Base-by-base conservation (phyloP, 2,329 filamentous ascomycete species). In the Beauveria asiatica region DNA sequence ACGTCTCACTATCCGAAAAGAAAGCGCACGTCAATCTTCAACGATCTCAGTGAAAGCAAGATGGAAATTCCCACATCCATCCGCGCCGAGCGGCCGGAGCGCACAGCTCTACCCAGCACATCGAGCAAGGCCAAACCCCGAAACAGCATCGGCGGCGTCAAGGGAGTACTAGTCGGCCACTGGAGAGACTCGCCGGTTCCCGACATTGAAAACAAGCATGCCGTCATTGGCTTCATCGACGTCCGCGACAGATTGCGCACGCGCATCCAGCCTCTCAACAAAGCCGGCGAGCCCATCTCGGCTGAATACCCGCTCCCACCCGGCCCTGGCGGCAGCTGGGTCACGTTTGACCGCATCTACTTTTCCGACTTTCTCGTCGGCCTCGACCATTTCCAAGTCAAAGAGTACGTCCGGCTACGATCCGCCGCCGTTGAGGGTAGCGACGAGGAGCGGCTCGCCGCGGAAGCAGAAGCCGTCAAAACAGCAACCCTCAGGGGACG, bases 151-250 rank as follows among this genome's bases (percentile, higher is more conserved):
- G 66, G 67, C 17, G 70, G 68, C 13, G 70, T 74, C 23, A 82
- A 81, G 63, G 76, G 77, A 4, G 75, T 83, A 5, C 68, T 79
- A 5, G 73, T 87, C 8, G 84, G 84, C 1, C 80, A 82, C 57
- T 87, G 84, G 84, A 76, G 83, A 55, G 81, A 85, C 53, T 86
- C 83, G 0, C 72, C 73, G 3, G 78, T 82, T 1, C 76, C 79
- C 0, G 70, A 78, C 16, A 70, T 74, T 8, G 71, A 71, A 2
- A 75, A 77, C 16, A 85, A 83, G 66, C 84, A 86, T 67, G 77
- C 78, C 0, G 81, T 86, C 0, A 79, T 83, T 53, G 84, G 83
- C 5, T 86, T 86, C 62, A 85, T 86, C 53, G 84, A 87, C 62
- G 74, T 82, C 11, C 74, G 82, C 19, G 83, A 86, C 58, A 77